Base-by-base conservation (phyloP, 2,329 filamentous ascomycete genomes). In the Hypoxylon sp. region DNA sequence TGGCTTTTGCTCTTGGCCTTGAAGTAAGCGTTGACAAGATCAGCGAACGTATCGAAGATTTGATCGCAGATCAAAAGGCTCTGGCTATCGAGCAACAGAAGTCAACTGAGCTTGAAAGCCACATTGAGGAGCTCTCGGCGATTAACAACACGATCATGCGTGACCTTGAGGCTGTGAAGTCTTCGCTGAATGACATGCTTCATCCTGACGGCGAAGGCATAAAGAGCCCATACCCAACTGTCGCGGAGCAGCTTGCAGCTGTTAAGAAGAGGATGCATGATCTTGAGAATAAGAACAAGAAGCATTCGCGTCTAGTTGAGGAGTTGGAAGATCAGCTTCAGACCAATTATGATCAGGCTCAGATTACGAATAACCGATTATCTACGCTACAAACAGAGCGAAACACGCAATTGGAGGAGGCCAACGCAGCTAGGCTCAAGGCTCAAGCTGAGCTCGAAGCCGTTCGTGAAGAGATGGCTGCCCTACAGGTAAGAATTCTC, bases 251-350 rank as follows among this genome's bases (percentile, higher is more conserved):
- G 74, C 77, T 91, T 22, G 81, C 85, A 27, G 85, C 87, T 4
- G 83, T 95, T 71, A 90, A 90, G 80, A 89, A 89, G 78, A 90
- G 89, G 77, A 89, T 91, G 80, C 75, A 77, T 6, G 88, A 91
- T 48, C 81, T 92, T 22, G 87, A 91, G 74, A 84, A 80, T 46
- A 86, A 86, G 82, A 97, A 97, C 85, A 91, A 94, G 83, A 98
- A 97, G 86, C 97, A 96, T 80, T 92, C 93, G 46, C 90, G 94
- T 22, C 85, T 99, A 11, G 93, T 99, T 7, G 94, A 98, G 79
- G 95, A 99, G 81, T 90, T 99, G 4, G 96, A 99, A 81, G 95
- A 98, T 75, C 96, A 99, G 80, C 89, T 99, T 60, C 95, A 95
- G 77, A 93, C 88, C 78, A 98, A 96, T 82, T 99, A 94, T 81